phyloP scores from a whole-genome alignment of 257 asterid genomes.

The Coffea eugenioides region DNA sequence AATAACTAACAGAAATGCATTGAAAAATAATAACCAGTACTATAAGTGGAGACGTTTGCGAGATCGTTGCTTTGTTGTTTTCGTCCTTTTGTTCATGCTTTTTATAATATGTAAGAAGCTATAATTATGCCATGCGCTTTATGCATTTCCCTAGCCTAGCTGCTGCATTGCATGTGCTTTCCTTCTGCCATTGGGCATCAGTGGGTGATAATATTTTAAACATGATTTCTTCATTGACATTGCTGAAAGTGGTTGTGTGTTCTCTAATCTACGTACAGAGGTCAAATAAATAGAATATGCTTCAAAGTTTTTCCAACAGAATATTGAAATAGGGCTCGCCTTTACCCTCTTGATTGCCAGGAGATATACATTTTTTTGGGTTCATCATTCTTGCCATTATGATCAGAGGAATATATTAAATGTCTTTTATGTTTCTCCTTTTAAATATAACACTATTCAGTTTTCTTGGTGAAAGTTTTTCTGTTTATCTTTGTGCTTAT shows the following conservation, averaged over 20 bases:
- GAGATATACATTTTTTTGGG: not conserved
- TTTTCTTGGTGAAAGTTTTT: not conserved
- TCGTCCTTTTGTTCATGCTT: slow-evolving; percentile 63
- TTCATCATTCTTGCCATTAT: not conserved
- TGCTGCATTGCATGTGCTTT: not conserved
- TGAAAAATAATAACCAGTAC: slow-evolving; percentile 43
- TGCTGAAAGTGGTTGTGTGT: not conserved
- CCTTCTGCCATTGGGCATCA: not conserved
- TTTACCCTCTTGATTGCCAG: not conserved
- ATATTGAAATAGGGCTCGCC: too few species aligned
- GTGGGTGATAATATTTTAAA: not conserved
- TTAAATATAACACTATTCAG: not conserved
- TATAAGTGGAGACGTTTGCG: slow-evolving; percentile 64
- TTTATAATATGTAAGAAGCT: slow-evolving; percentile 71
- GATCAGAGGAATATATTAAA: too few species aligned
- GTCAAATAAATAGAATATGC: not conserved
- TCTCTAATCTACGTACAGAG: not conserved
- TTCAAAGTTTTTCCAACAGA: too few species aligned
- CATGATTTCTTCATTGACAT: not conserved
- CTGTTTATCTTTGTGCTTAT: too few species aligned
- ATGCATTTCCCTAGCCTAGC: not conserved
- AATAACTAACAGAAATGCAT: slow-evolving; percentile 55
- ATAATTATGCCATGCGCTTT: slow-evolving; percentile 6
- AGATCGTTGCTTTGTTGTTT: slow-evolving; percentile 65
- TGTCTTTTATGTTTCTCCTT: too few species aligned